These are phyloP conservation scores for Paraglomus occultum DNA, from an alignment of 192 early-diverging fungal genomes.

Conservation along the genomic window DNA sequence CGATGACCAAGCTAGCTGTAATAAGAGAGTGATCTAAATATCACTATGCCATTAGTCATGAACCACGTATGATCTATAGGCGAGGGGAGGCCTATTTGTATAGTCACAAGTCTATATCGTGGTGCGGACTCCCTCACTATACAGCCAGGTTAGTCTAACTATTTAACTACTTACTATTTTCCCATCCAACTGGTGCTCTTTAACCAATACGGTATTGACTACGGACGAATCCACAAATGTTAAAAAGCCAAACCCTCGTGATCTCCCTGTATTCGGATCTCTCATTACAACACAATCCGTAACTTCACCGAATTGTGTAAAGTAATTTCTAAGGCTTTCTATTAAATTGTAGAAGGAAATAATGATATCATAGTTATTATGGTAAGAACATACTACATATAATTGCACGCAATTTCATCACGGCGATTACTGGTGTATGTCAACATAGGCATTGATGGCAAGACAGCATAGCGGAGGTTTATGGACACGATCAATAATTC, in stretches of 20 bases:
- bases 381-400: no score
- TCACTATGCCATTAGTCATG: no score
- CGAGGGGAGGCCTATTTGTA: no score
- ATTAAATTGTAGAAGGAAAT: constrained; percentile 16
- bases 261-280: constrained; percentile 62
- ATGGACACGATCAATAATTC: no score
- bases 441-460: no score
- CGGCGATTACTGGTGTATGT: no score
- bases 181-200: constrained; percentile 73
- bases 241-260: constrained; percentile 77
- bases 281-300: constrained; percentile 77
- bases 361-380: no score
- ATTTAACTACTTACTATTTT: constrained; percentile 64
- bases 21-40: no score
- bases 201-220: constrained; percentile 64
- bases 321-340: constrained; percentile 69
- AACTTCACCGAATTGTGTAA: constrained; percentile 70
- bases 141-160: background rate
- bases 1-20: no score
- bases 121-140: background rate
- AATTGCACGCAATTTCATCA: background rate
- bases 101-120: background rate
- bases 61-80: no score
- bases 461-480: no score
- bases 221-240: constrained; percentile 63